Evolutionary conservation across 352 stramenopile species (phyloP).

Genomic region (Pythium sp.): DNA sequence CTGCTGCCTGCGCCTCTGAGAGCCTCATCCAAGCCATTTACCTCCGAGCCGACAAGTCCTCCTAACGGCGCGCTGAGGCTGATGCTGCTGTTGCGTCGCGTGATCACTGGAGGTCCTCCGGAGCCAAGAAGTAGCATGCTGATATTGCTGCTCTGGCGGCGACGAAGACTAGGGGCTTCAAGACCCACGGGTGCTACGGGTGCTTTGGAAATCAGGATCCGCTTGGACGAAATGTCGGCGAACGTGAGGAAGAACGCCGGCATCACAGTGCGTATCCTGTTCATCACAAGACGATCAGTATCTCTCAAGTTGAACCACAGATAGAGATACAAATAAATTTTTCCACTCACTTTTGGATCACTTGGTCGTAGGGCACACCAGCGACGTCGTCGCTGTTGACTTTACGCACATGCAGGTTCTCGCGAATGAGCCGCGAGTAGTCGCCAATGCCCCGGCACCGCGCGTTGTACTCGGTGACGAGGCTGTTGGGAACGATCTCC

Average conservation of each 20-base stretch:
- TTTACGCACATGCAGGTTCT: slow-evolving; percentile 36
- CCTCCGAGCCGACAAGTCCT: not conserved
- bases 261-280: slow-evolving; percentile 47
- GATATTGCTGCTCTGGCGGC: slow-evolving; percentile 5
- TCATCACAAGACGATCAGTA: not conserved
- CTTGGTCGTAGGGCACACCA: slow-evolving; percentile 34
- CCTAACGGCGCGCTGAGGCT: slow-evolving; percentile 7
- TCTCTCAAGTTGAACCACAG: not conserved
- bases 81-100: slow-evolving; percentile 15
- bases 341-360: slow-evolving; percentile 37
- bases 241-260: slow-evolving; percentile 47
- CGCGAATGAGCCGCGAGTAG: slow-evolving; percentile 45
- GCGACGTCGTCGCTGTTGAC: slow-evolving; percentile 46
- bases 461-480: slow-evolving; percentile 58
- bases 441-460: slow-evolving; percentile 37
- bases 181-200: not conserved
- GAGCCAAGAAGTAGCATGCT: slow-evolving; percentile 9
- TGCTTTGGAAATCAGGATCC: not conserved
- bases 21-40: not conserved
- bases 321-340: not conserved
- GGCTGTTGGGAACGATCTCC: slow-evolving; percentile 32
- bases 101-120: slow-evolving; percentile 4
- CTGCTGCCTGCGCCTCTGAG: not conserved
- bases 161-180: not conserved
- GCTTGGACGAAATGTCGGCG: slow-evolving; percentile 27